A percentile compares a stretch with the other conserved stretches of the same genome.
These are phyloP conservation scores for Cryphonectria nitschkei DNA, from an alignment of 2,329 filamentous ascomycete genomes.

Conservation along the genomic window DNA sequence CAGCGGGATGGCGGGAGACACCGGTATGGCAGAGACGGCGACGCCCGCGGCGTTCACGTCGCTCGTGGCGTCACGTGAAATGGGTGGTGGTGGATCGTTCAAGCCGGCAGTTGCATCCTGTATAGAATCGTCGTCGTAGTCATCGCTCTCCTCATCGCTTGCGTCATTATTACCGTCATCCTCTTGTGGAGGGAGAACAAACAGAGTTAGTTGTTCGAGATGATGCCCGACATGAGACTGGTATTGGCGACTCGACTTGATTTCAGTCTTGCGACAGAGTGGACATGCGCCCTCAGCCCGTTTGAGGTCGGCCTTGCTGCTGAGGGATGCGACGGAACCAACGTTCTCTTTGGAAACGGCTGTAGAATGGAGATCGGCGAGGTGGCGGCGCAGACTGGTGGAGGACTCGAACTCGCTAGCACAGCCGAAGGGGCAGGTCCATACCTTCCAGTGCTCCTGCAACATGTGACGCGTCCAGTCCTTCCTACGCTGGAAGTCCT, in stretches of 20 bases:
- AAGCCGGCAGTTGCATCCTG: background rate
- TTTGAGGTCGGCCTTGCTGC: background rate
- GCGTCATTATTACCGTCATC: background rate
- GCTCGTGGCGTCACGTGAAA: background rate
- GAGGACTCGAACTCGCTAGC: background rate
- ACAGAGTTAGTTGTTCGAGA: conserved; percentile 10
- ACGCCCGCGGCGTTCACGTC: background rate
- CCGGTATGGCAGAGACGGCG: background rate
- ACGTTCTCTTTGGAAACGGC: background rate
- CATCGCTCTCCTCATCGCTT: background rate
- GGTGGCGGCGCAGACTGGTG: background rate
- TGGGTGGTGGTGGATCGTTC: background rate
- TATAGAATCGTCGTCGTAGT: background rate
- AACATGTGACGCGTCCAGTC: conserved; percentile 14
- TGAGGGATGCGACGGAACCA: background rate
- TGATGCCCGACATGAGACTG: conserved; percentile 10
- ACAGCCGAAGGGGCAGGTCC: conserved; percentile 8
- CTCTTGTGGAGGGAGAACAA: background rate
- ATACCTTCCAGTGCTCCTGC: conserved; percentile 11
- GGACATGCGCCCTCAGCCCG: conserved; percentile 1
- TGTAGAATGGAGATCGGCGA: background rate
- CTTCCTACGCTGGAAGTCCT: conserved; percentile 4
- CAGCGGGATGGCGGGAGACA: background rate
- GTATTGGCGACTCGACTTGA: conserved; percentile 10
- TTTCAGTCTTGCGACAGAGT: background rate